These are phyloP conservation scores for Claviceps cyperi DNA, from an alignment of 2,329 filamentous ascomycete genomes.

Conservation along the genomic window DNA sequence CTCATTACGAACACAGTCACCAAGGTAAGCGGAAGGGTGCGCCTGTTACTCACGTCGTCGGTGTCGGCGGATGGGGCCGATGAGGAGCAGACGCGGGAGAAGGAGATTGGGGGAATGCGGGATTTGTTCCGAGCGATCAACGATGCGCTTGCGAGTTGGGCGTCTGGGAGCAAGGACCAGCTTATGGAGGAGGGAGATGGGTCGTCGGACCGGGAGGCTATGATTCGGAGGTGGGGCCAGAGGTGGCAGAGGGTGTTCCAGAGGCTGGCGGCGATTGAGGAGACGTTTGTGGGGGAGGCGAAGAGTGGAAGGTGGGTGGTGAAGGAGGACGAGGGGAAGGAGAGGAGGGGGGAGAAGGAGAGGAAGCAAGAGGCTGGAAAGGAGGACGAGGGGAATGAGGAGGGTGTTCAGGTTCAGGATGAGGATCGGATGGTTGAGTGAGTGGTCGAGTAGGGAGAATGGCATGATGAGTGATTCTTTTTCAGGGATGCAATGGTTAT, in stretches of 20 bases:
- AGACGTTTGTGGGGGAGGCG: conserved; percentile 40
- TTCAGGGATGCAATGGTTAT: too few species aligned
- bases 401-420: too few species aligned
- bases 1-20: conserved; percentile 76
- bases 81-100: conserved; percentile 46
- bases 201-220: conserved; percentile 40
- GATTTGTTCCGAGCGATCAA: conserved; percentile 71
- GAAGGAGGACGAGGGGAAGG: background rate
- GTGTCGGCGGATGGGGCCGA: conserved; percentile 28
- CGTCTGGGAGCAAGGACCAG: conserved; percentile 57
- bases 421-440: background rate
- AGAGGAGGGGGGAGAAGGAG: background rate
- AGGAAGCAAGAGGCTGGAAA: too few species aligned
- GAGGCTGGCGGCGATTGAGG: conserved; percentile 72
- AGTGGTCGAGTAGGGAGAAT: background rate
- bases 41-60: conserved; percentile 56
- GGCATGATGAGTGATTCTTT: too few species aligned
- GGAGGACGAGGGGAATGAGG: too few species aligned
- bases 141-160: conserved; percentile 60
- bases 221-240: conserved; percentile 67
- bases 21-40: conserved; percentile 78
- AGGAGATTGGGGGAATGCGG: conserved; percentile 61
- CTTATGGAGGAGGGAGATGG: conserved; percentile 56
- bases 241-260: conserved; percentile 79
- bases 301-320: conserved; percentile 7